Base-by-base conservation (phyloP, 352 stramenopile species). In the Aphanomyces stellatus region DNA sequence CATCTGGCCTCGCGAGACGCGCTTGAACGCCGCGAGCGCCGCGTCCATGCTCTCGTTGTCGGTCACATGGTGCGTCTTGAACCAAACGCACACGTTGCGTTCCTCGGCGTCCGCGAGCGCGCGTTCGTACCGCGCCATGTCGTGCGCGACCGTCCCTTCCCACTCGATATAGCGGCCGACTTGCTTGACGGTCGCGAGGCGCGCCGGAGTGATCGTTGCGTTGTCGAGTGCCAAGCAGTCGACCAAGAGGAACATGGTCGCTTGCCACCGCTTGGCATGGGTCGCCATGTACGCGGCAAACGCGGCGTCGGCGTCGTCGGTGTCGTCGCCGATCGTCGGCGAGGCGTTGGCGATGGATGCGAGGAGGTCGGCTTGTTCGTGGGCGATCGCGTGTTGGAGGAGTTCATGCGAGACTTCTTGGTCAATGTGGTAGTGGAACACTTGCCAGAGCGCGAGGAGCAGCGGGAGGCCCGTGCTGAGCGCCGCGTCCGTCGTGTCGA, bases 161-260 rank as follows among this genome's bases (percentile, higher is more conserved):
- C 83, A 93, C 71, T 92, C 83, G 74, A 93, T 87, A 76, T 90
- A 89, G 71, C 85, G 82, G 56, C 85, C 85, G 22, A 91, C 86
- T 28, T 73, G 76, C 51, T 72, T 69, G 30, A 93, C 70, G 51
- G 85, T 87, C 40, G 82, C 72, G 30, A 93, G 75, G 1, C 78
- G 79, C 56, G 75, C 75, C 3, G 75, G 73, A 31, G 81, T 91
- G 62, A 90, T 61, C 30, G 78, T 66, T 37, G 90, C 81, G 15
- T 80, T 70, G 41, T 76, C 72, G 7, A 93, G 68, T 25, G 81
- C 76, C 42, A 91, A 51, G 34, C 80, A 81, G 53, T 93, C 82
- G n/a, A 91, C 82, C 34, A 93, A 69, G 62, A 93, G 57, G 49
- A 93, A 72, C 76, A 91, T 76, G 17, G 80, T 88, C 35, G 81